These are phyloP conservation scores for Oryza australiensis DNA, from an alignment of 176 grass and related monocot genomes.

Conservation along the genomic window DNA sequence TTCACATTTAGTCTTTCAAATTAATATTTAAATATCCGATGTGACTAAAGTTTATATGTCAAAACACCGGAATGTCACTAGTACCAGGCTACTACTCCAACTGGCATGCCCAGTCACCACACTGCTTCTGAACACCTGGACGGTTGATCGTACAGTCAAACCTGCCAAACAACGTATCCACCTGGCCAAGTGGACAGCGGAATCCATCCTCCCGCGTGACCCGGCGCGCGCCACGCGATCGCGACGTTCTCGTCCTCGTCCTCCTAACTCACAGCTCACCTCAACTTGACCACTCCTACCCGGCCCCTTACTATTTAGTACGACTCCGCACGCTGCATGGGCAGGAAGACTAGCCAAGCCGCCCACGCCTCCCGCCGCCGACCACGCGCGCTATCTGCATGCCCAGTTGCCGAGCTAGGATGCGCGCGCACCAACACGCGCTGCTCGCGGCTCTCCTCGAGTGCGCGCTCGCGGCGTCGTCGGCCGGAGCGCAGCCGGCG, in stretches of 20 bases:
- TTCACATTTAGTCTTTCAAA: no score
- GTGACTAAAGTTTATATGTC: no score
- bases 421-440: not conserved
- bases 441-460: slow-evolving; percentile 27
- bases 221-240: slow-evolving; percentile 34
- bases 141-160: slow-evolving; percentile 6
- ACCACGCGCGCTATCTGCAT: not conserved
- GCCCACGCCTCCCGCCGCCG: not conserved
- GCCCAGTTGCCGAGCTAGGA: not conserved
- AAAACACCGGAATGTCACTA: no score
- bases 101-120: not conserved
- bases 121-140: slow-evolving; percentile 33
- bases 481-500: slow-evolving; percentile 28
- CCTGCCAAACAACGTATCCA: not conserved
- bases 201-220: slow-evolving; percentile 12
- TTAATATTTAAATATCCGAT: no score
- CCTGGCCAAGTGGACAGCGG: not conserved
- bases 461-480: not conserved
- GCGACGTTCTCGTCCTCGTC: not conserved
- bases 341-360: not conserved
- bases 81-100: no score
- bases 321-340: slow-evolving; percentile 31
- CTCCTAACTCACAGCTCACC: not conserved
- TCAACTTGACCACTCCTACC: not conserved
- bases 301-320: slow-evolving; percentile 15